Base-by-base conservation (phyloP, 225 moss, liverwort and hornwort genomes). In the Antitrichia curtipendula region DNA sequence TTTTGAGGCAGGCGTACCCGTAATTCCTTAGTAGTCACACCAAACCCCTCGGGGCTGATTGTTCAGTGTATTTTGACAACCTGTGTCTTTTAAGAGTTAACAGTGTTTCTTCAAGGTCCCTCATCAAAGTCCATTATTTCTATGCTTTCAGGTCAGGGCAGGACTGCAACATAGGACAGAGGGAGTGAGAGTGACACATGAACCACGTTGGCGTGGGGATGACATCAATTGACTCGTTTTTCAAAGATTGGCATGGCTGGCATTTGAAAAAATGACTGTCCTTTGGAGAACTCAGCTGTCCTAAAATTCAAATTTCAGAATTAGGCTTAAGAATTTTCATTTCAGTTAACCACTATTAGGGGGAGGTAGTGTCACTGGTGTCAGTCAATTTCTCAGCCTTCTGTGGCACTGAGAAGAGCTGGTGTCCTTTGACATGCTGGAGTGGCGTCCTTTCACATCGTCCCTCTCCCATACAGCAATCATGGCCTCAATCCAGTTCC, bases 391-490 rank as follows among this genome's bases (percentile, higher is more conserved):
- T 61, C 43, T 40, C 57, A 57, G 27, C 9, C 28, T 31, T 13
- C 27, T 20, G 53, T 68, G 53, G 27, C 18, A 16, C 25, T 87
- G 70, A 84, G 58, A 41, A 73, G 78, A 60, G 41, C 74, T 70
- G 88, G 61, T 69, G 88, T 59, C 84, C 52, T 61, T 88, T 88
- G 84, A 88, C 78, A 41, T 77, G 66, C 63, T 80, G 52, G 85
- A 87, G 85, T 88, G 87, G 85, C 84, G 86, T 88, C 92, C 59
- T 63, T 90, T 92, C 88, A 77, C 64, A 32, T 83, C 70, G 52
- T 77, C 86, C 81, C 84, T 88, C 81, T 88, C 83, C 80, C 74
- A 38, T 18, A 49, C 79, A 82, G 78, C 60, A 88, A 80, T 47
- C 70, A 61, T 85, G 85, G 79, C 64, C 88, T 85, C 79, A 85